phyloP scores from a whole-genome alignment of 1,284 basidiomycete genomes.

The Trichosporon inkin region DNA sequence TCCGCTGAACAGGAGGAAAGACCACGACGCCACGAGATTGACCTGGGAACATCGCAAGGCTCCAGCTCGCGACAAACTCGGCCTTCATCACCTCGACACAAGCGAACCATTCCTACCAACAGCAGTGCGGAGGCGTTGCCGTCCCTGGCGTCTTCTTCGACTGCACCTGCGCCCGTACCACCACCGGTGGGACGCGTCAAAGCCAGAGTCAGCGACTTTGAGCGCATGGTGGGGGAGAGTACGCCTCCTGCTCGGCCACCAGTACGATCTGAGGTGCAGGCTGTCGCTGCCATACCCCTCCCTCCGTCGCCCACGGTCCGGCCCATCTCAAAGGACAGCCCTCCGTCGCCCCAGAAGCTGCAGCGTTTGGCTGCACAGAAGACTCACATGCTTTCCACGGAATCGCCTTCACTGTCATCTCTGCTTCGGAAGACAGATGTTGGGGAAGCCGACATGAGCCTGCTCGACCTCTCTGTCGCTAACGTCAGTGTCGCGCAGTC shows the following conservation, averaged over 20 bases:
- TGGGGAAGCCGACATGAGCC: conserved; percentile 1
- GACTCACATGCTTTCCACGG: background rate
- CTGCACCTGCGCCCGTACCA: background rate
- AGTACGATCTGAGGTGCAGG: background rate
- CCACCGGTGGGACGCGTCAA: background rate
- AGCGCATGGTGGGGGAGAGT: background rate
- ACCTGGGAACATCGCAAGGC: background rate
- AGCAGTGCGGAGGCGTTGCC: background rate
- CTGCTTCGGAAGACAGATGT: conserved; percentile 6
- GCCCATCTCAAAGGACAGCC: background rate
- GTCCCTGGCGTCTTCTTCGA: background rate
- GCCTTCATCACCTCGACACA: background rate
- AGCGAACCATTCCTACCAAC: background rate
- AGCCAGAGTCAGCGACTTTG: conserved; percentile 8
- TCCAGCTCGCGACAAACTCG: background rate
- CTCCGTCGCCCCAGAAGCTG: background rate
- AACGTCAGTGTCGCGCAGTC: conserved; percentile 4
- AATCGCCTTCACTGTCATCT: conserved; percentile 19
- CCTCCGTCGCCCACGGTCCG: conserved; percentile 5
- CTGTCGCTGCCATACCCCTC: conserved; percentile 15
- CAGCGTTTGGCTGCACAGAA: background rate
- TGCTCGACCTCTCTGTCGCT: conserved; percentile 16
- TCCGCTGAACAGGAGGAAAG: background rate
- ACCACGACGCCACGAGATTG: background rate
- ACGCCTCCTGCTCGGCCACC: background rate